phyloP scores from a whole-genome alignment of 352 stramenopile species.

The Phytopythium ostracodes region DNA sequence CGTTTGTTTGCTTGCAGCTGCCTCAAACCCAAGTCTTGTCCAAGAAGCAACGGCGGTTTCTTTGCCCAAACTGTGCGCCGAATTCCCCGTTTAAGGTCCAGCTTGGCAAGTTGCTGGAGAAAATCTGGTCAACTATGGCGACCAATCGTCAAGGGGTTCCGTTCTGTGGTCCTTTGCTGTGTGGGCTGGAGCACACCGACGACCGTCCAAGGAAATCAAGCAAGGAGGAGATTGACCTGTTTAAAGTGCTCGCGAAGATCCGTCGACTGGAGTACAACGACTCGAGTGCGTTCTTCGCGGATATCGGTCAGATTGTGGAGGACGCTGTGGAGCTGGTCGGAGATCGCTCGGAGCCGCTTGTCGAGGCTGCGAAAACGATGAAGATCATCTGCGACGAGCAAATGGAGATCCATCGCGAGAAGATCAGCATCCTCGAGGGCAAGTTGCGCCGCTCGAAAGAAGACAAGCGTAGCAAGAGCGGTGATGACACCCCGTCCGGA shows the following conservation, averaged over 20 bases:
- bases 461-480: constrained; percentile 1
- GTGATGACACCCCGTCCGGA: constrained; percentile 22
- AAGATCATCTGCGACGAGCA: constrained; percentile 78
- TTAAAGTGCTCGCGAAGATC: constrained; percentile 70
- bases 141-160: constrained; percentile 84
- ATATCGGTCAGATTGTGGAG: constrained; percentile 62
- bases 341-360: constrained; percentile 52
- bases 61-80: constrained; percentile 64
- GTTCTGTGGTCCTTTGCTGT: constrained; percentile 73
- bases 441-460: constrained; percentile 46
- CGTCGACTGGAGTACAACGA: constrained; percentile 67
- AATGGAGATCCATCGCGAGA: constrained; percentile 59
- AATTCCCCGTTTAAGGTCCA: constrained; percentile 61
- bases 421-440: constrained; percentile 53
- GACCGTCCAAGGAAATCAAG: constrained; percentile 12
- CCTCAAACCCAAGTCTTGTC: constrained; percentile 56
- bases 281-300: constrained; percentile 49
- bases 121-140: constrained; percentile 80
- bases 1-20: constrained; percentile 23
- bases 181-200: constrained; percentile 41
- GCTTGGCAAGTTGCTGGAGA: constrained; percentile 72
- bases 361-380: constrained; percentile 64
- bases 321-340: constrained; percentile 61
- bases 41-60: constrained; percentile 60
- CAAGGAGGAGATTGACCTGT: constrained; percentile 48